Percentiles rank a stretch among this genome's conserved stretches.
Conservation (phyloP, 495 filamentous ascomycete species). For the Xylaria venustula region DNA sequence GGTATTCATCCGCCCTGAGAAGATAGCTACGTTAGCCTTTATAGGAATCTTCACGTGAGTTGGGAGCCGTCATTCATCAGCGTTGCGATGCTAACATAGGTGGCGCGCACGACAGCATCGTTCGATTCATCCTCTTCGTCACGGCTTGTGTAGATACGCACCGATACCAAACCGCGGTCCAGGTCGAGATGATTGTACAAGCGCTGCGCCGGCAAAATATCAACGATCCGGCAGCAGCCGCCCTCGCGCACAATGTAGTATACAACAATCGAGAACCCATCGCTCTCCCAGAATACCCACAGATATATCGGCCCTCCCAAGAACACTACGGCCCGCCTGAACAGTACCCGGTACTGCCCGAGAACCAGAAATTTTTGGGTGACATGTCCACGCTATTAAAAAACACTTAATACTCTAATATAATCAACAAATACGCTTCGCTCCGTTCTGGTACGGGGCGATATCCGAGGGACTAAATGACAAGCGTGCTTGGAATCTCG, state of each 20-base stretch:
- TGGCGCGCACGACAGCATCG: background rate
- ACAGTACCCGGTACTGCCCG: slow-evolving; percentile 3
- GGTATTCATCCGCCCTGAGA: background rate
- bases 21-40: background rate
- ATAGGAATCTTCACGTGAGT: slow-evolving; percentile 6
- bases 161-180: background rate
- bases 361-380: slow-evolving; percentile 1
- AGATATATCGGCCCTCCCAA: background rate
- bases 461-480: too few relatives aligned
- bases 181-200: background rate
- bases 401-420: background rate
- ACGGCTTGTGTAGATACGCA: slow-evolving; percentile 6
- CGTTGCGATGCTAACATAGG: background rate
- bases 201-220: slow-evolving; percentile 1
- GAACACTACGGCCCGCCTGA: background rate
- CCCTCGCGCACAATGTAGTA: background rate
- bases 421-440: too few relatives aligned
- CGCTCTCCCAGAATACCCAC: background rate
- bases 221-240: background rate
- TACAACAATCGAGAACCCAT: background rate
- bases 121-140: slow-evolving; percentile 9
- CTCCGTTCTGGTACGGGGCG: too few relatives aligned
- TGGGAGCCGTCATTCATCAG: background rate
- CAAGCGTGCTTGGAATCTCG: background rate
- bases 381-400: background rate